phyloP scores from a whole-genome alignment of 78 protist genomes.

The Pelomyxa schiedti region DNA sequence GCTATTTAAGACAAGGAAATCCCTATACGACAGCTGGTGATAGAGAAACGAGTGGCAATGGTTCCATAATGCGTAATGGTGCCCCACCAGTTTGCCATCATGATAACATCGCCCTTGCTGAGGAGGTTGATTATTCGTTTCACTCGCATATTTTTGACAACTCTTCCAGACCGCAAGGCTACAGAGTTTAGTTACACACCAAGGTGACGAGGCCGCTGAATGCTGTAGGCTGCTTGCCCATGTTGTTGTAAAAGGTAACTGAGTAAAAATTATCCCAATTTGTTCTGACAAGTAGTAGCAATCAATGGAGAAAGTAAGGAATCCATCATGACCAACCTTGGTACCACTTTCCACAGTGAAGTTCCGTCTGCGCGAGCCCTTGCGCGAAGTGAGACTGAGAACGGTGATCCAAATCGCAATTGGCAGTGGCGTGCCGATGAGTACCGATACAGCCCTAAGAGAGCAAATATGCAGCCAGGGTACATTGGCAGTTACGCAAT shows the following conservation, averaged over 20 bases:
- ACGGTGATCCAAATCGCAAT: neutral
- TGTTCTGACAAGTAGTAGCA: too few relatives aligned
- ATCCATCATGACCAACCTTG: neutral
- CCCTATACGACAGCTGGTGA: slow-evolving; percentile 16
- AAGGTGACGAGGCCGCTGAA: slow-evolving; percentile 18
- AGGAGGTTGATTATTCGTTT: neutral
- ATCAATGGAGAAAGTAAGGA: neutral
- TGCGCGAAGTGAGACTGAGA: neutral
- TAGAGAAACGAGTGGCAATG: slow-evolving; percentile 11
- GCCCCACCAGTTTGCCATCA: slow-evolving; percentile 1
- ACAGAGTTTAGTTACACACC: slow-evolving; percentile 10
- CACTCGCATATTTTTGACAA: too few relatives aligned
- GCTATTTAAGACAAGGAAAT: neutral
- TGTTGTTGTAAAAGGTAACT: neutral
- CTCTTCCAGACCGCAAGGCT: too few relatives aligned
- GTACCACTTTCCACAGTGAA: neutral
- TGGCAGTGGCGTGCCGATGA: slow-evolving; percentile 5
- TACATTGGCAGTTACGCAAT: slow-evolving; percentile 1
- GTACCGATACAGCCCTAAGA: neutral
- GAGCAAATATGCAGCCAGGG: neutral
- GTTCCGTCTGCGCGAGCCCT: neutral
- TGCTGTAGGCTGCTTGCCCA: slow-evolving; percentile 9
- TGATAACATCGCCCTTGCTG: neutral
- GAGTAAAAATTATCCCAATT: too few relatives aligned
- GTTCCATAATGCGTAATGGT: slow-evolving; percentile 24